These are phyloP conservation scores for Melampsora americana DNA, from an alignment of 1,284 basidiomycete species.

Conservation along the genomic window DNA sequence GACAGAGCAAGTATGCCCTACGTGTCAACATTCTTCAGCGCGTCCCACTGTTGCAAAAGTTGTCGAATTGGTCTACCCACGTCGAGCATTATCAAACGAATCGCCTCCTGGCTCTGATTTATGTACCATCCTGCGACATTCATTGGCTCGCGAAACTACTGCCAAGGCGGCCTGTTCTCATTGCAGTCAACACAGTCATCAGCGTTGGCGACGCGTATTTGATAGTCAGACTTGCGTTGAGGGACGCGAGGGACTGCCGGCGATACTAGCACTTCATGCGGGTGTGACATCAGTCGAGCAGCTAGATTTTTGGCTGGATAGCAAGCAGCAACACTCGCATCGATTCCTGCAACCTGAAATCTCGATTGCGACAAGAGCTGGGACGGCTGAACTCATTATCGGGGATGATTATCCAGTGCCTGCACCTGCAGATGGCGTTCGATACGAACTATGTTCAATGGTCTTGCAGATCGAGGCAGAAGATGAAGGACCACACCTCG, in stretches of 20 bases:
- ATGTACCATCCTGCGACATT: constrained; percentile 67
- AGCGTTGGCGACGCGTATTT: constrained; percentile 70
- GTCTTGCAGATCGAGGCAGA: constrained; percentile 78
- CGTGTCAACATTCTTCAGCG: constrained; percentile 71
- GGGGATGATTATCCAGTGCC: constrained; percentile 59
- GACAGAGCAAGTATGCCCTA: constrained; percentile 67
- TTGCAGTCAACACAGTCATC: constrained; percentile 73
- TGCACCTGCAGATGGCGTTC: constrained; percentile 60
- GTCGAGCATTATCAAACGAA: constrained; percentile 64
- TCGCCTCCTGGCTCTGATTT: constrained; percentile 62
- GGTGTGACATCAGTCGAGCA: constrained; percentile 74
- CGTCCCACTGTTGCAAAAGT: constrained; percentile 68
- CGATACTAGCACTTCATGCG: constrained; percentile 80
- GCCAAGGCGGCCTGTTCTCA: constrained; percentile 80
- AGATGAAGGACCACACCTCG: constrained; percentile 75
- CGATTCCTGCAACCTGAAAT: constrained; percentile 53
- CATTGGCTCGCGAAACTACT: constrained; percentile 73
- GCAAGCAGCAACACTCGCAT: constrained; percentile 57
- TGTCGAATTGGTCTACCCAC: constrained; percentile 92
- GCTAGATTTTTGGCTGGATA: constrained; percentile 70
- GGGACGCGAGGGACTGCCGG: constrained; percentile 3
- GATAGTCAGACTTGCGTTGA: constrained; percentile 58
- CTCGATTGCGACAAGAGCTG: constrained; percentile 55
- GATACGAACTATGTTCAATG: constrained; percentile 73
- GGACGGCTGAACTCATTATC: constrained; percentile 28